Base-by-base conservation (phyloP, 768 basidiomycete genomes). In the Suillus tomentosus region DNA sequence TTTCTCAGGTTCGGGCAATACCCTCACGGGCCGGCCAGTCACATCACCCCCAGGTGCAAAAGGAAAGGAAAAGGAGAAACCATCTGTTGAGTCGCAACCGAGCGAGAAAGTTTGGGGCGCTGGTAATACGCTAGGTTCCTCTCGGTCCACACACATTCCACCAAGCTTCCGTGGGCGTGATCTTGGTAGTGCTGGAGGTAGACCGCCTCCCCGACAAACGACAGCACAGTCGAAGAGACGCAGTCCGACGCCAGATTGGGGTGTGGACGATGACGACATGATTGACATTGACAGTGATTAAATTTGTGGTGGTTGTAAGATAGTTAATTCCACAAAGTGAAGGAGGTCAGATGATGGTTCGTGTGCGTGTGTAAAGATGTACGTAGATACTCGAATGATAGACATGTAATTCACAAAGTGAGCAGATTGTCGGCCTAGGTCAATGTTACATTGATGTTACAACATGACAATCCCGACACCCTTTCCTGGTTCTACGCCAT, bases 381-480 rank as follows among this genome's bases (percentile, higher is more conserved):
- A 42, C 22, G 57, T 58, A 58, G 27, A 13, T 58, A 58, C 15
- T 58, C 11, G 9, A 22, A 22, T 36, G 55, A 65, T 61, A 36
- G 51, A 65, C 61, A 31, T 36, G 54, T 42, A 39, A 61, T 48
- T 45, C 58, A n/a, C 51, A 55, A 48, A 56, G 54, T 22, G 62
- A 31, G 31, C 40, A 19, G 15, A 39, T 37, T 22, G 22, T 42
- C 40, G 11, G 40, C 47, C 78, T 80, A 19, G 19, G 17, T 27
- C 5, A 19, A 58, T 10, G 40, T 42, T 50, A 14, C 13, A 24
- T 24, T 24, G 22, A 24, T 24, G 48, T 15, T 39, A 97, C 40
- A 99, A 82, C 96, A 99, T 99, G 45, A 98, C 95, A 19, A 99
- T 88, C 3, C 94, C 95, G 60, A 99, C 84, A 5, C 94, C 95